Percentiles rank a stretch among this genome's conserved stretches.
Evolutionary conservation across 768 basidiomycete genomes (phyloP).

Genomic region (Rhodocollybia butyracea): DNA sequence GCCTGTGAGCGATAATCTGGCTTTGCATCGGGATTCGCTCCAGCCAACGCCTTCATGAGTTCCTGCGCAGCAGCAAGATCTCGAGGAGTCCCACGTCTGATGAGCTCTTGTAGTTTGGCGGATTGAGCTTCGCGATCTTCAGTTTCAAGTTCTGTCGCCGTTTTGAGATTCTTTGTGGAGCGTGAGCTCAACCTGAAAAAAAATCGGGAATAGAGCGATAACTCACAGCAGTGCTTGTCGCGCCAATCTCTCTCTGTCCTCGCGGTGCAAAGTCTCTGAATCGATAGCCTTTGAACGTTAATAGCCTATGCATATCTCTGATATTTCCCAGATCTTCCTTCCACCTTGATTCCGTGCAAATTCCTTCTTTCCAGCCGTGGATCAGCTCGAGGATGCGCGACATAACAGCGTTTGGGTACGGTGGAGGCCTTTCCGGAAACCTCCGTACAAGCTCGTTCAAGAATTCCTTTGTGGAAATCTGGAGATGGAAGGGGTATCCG

Average conservation of each 20-base stretch:
- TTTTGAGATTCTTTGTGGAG: conserved; percentile 93
- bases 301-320: conserved; percentile 91
- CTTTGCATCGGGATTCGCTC: conserved; percentile 92
- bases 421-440: conserved; percentile 96
- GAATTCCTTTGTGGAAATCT: conserved; percentile 96
- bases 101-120: conserved; percentile 98
- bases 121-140: conserved; percentile 94
- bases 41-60: conserved; percentile 92
- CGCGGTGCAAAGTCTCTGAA: conserved; percentile 50
- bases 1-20: conserved; percentile 93
- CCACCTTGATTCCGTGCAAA: conserved; percentile 86
- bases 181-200: too few species aligned
- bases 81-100: conserved; percentile 91
- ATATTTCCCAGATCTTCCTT: conserved; percentile 97
- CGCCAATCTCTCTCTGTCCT: conserved; percentile 28
- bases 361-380: conserved; percentile 90
- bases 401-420: conserved; percentile 95
- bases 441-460: conserved; percentile 96
- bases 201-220: too few species aligned
- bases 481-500: conserved; percentile 96
- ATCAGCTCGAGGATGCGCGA: conserved; percentile 90
- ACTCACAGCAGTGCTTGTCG: too few species aligned
- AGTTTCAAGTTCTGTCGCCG: conserved; percentile 92
- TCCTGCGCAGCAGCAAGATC: conserved; percentile 96
- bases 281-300: conserved; percentile 91